Evolutionary conservation across 2,329 filamentous ascomycete species (phyloP).

Genomic region (Cercospora brassicicola): DNA sequence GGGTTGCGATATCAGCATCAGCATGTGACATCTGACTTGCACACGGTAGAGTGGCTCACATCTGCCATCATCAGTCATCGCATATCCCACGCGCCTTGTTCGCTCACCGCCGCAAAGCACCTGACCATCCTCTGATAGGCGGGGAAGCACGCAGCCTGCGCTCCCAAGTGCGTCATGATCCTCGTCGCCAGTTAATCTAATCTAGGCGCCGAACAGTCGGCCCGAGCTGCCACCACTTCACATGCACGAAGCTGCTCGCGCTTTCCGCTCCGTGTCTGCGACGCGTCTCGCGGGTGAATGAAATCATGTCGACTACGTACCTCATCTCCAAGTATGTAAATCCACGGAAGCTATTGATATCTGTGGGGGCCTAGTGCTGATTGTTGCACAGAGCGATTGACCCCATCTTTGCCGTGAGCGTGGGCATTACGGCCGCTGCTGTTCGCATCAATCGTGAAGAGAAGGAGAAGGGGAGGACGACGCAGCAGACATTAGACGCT

Average conservation of each 20-base stretch:
- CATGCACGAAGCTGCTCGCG: background rate
- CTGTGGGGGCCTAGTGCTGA: background rate
- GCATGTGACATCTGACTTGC: background rate
- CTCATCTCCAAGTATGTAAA: constrained; percentile 47
- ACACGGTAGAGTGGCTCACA: background rate
- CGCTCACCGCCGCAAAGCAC: background rate
- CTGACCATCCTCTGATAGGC: constrained; percentile 1
- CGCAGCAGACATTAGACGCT: constrained; percentile 42
- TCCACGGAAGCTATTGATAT: background rate
- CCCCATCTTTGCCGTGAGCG: constrained; percentile 52
- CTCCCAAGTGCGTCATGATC: background rate
- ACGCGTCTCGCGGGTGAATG: background rate
- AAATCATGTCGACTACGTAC: constrained; percentile 35
- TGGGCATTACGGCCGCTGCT: constrained; percentile 48
- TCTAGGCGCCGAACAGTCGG: background rate
- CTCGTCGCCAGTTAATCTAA: background rate
- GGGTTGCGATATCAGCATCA: background rate
- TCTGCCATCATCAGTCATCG: background rate
- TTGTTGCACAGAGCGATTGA: constrained; percentile 45
- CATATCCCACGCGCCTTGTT: background rate
- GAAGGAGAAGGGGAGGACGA: constrained; percentile 47
- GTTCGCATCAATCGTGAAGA: constrained; percentile 49
- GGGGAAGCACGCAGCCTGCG: background rate
- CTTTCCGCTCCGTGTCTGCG: background rate
- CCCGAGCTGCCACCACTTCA: constrained; percentile 4